phyloP scores from a whole-genome alignment of 2,329 filamentous ascomycete species.

The Westerdykella aurantiaca region DNA sequence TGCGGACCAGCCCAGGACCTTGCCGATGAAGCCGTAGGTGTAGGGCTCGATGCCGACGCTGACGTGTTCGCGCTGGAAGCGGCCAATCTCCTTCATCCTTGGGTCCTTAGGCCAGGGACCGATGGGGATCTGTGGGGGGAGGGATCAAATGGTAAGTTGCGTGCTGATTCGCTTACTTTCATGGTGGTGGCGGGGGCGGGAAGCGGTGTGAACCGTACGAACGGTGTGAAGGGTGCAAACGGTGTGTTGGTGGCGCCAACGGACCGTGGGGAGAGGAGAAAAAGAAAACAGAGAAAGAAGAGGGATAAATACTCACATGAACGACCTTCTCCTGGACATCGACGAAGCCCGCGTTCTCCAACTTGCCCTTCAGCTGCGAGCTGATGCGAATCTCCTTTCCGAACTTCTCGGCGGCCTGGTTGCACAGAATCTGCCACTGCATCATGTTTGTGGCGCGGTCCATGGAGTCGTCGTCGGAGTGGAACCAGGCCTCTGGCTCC shows the following conservation, averaged over 20 bases:
- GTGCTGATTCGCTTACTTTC: neutral
- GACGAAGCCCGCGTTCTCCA: slow-evolving; percentile 29
- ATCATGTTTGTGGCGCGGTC: slow-evolving; percentile 17
- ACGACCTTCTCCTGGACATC: slow-evolving; percentile 31
- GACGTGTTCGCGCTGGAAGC: slow-evolving; percentile 36
- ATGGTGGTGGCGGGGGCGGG: too few species aligned
- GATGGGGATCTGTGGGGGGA: slow-evolving; percentile 22
- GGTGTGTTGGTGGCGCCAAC: too few species aligned
- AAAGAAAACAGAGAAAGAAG: too few species aligned
- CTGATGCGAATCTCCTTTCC: slow-evolving; percentile 23
- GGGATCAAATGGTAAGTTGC: neutral
- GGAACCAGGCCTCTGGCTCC: slow-evolving; percentile 28
- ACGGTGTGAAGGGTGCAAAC: too few species aligned
- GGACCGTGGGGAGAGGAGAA: too few species aligned
- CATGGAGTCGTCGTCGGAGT: slow-evolving; percentile 29
- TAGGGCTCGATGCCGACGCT: slow-evolving; percentile 33
- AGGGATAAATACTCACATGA: slow-evolving; percentile 18
- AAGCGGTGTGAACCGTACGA: too few species aligned
- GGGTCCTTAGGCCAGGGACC: slow-evolving; percentile 45
- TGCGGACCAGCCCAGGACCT: slow-evolving; percentile 32
- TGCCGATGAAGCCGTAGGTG: slow-evolving; percentile 32
- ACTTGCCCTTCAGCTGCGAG: slow-evolving; percentile 18
- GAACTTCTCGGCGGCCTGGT: slow-evolving; percentile 23
- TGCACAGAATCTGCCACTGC: slow-evolving; percentile 26
- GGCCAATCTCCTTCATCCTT: slow-evolving; percentile 47